Evolutionary conservation across 805 yeast species (phyloP).

Genomic region (Zygosaccharomyces bisporus): DNA sequence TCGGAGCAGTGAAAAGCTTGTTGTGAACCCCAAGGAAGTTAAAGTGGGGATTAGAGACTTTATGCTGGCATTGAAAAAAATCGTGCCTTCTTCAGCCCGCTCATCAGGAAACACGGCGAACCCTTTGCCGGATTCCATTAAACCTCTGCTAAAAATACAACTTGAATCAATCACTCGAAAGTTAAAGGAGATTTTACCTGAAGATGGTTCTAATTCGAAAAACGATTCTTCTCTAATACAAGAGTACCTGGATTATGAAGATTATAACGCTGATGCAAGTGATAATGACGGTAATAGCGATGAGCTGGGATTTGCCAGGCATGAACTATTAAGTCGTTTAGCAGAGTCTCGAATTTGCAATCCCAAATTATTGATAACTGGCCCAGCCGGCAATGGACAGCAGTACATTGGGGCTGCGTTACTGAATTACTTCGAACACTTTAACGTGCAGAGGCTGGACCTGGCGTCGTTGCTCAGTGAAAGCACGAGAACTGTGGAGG

Average conservation of each 20-base stretch:
- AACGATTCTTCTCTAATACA: constrained; percentile 31
- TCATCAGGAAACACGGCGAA: constrained; percentile 69
- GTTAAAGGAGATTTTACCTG: constrained; percentile 61
- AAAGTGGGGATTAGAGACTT: constrained; percentile 79
- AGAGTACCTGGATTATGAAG: constrained; percentile 35
- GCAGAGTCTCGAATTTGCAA: constrained; percentile 65
- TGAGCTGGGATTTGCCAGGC: constrained; percentile 60
- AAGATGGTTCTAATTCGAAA: constrained; percentile 25
- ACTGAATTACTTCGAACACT: constrained; percentile 79
- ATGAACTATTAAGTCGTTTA: constrained; percentile 51
- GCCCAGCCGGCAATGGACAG: constrained; percentile 80
- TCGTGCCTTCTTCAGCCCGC: constrained; percentile 89
- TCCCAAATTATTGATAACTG: constrained; percentile 75
- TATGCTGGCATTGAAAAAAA: constrained; percentile 76
- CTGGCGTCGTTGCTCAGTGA: constrained; percentile 74
- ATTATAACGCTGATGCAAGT: constrained; percentile 17
- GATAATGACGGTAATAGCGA: constrained; percentile 38
- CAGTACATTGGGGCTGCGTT: constrained; percentile 80
- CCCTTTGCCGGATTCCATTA: constrained; percentile 72
- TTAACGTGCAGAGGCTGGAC: constrained; percentile 82
- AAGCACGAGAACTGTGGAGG: constrained; percentile 76
- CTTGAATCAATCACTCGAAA: constrained; percentile 44
- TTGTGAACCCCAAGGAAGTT: constrained; percentile 67
- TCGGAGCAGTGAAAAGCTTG: constrained; percentile 63
- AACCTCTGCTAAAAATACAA: constrained; percentile 56